These are phyloP conservation scores for Penicillium dipodomyicola DNA, from an alignment of 495 filamentous ascomycete species.

Conservation along the genomic window DNA sequence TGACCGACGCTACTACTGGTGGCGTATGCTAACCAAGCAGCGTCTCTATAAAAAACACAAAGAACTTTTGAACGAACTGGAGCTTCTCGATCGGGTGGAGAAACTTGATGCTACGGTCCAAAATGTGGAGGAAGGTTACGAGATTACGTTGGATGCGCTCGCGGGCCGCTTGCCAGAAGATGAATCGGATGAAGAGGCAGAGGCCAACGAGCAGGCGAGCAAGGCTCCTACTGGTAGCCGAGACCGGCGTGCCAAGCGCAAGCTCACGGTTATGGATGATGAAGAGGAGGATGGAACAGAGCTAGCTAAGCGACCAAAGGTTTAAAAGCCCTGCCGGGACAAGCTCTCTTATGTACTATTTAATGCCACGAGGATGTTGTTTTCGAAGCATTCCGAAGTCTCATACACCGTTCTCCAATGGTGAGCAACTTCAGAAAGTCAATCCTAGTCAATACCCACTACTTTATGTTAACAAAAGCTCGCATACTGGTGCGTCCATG, in stretches of 20 bases:
- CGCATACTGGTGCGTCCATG: not conserved
- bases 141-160: conserved; percentile 58
- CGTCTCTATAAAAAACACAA: conserved; percentile 75
- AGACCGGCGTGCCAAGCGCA: conserved; percentile 43
- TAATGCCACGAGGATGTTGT: conserved; percentile 17
- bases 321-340: conserved; percentile 16
- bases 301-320: conserved; percentile 39
- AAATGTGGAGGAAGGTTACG: conserved; percentile 81
- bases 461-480: not conserved
- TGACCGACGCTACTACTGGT: conserved; percentile 70
- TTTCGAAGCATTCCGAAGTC: not conserved
- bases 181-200: conserved; percentile 16
- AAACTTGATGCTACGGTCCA: conserved; percentile 76
- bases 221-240: conserved; percentile 29
- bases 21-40: conserved; percentile 80
- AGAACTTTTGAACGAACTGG: conserved; percentile 74
- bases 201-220: conserved; percentile 19
- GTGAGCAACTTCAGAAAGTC: not conserved
- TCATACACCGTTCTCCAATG: not conserved
- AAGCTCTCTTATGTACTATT: conserved; percentile 16
- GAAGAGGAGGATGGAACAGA: conserved; percentile 42
- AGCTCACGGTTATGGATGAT: conserved; percentile 46
- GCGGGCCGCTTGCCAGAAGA: conserved; percentile 35
- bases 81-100: conserved; percentile 69
- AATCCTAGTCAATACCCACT: not conserved